These are phyloP conservation scores for Berkeleyomyces basicola DNA, from an alignment of 2,329 filamentous ascomycete species.

Conservation along the genomic window DNA sequence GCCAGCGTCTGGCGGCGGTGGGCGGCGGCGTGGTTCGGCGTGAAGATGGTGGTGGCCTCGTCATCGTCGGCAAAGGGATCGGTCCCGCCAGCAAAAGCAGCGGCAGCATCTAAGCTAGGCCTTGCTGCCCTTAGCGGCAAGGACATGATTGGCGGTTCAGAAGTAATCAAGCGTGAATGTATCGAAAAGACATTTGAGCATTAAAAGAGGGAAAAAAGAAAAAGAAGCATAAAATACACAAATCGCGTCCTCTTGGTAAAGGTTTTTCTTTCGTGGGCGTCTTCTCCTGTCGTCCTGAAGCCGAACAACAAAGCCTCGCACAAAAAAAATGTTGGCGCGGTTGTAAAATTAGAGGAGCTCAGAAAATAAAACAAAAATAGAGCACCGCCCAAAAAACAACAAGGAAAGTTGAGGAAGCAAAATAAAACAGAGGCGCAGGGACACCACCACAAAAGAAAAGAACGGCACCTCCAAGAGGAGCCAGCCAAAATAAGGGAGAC, in stretches of 20 bases:
- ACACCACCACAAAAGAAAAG: neutral
- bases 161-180: neutral
- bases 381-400: neutral
- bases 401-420: neutral
- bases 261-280: too few relatives aligned
- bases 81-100: slow-evolving; percentile 12
- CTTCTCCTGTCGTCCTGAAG: too few relatives aligned
- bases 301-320: too few relatives aligned
- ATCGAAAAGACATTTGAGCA: neutral
- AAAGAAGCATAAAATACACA: neutral
- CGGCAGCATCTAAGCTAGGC: slow-evolving; percentile 10
- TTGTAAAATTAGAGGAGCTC: too few relatives aligned
- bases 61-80: slow-evolving; percentile 5
- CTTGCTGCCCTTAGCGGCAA: slow-evolving; percentile 5
- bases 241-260: too few relatives aligned
- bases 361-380: neutral
- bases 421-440: neutral
- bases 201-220: neutral
- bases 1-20: too few relatives aligned
- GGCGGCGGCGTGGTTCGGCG: neutral
- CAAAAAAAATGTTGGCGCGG: too few relatives aligned
- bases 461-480: too few relatives aligned
- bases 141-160: slow-evolving; percentile 5
- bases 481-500: too few relatives aligned
- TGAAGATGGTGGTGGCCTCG: neutral